phyloP scores from a whole-genome alignment of 1,139 yeast genomes.

The Debaryomyces udenii region DNA sequence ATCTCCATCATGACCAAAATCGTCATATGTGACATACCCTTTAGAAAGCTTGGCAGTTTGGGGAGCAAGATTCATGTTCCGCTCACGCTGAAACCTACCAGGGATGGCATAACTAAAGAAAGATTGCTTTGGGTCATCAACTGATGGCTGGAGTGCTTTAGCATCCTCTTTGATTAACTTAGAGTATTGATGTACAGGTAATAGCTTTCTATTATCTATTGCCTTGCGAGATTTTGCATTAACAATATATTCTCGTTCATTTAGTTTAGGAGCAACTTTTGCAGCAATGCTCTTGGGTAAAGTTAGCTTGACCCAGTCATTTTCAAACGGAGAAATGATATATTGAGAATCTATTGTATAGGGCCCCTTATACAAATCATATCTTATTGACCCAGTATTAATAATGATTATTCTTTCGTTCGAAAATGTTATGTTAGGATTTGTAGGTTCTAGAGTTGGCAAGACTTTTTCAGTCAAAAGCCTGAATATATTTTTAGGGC shows the following conservation, averaged over 20 bases:
- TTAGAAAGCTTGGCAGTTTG: slow-evolving; percentile 31
- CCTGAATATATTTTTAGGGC: slow-evolving; percentile 60
- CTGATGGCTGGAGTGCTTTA: not conserved
- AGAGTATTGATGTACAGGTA: slow-evolving; percentile 32
- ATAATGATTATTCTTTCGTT: slow-evolving; percentile 64
- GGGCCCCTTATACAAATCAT: slow-evolving; percentile 84
- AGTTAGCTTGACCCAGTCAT: slow-evolving; percentile 68
- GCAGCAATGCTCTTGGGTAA: slow-evolving; percentile 56
- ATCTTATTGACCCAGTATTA: slow-evolving; percentile 89
- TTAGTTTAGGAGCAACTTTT: slow-evolving; percentile 50
- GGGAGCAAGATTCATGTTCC: not conserved
- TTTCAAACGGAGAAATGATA: slow-evolving; percentile 84
- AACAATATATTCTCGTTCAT: slow-evolving; percentile 51
- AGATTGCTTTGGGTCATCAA: not conserved
- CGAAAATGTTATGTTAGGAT: slow-evolving; percentile 11
- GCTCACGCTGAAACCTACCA: slow-evolving; percentile 1
- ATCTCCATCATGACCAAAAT: slow-evolving; percentile 82
- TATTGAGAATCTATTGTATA: slow-evolving; percentile 81
- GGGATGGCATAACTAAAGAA: slow-evolving; percentile 1
- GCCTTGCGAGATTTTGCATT: slow-evolving; percentile 12
- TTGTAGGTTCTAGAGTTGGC: slow-evolving; percentile 46
- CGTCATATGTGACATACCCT: slow-evolving; percentile 85
- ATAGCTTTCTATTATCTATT: slow-evolving; percentile 18
- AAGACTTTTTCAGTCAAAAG: slow-evolving; percentile 63
- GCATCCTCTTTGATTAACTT: slow-evolving; percentile 1